These are phyloP conservation scores for Dictyostelium purpureum DNA, from an alignment of 78 protist genomes.

Conservation along the genomic window DNA sequence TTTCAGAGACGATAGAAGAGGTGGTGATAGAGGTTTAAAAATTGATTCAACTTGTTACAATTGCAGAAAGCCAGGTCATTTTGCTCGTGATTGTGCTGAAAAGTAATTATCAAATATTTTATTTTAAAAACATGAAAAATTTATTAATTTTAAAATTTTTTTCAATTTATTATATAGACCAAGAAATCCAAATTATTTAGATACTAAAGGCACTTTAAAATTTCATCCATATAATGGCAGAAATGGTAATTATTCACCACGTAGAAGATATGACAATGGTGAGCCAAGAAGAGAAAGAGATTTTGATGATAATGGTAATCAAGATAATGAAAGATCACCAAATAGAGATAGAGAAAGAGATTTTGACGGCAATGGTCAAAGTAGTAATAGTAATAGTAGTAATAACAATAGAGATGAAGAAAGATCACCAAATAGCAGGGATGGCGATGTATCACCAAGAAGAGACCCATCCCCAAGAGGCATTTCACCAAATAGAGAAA, in stretches of 20 bases:
- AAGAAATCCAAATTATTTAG: constrained; percentile 67
- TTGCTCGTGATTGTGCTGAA: constrained; percentile 67
- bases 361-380: too few species aligned
- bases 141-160: not conserved
- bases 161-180: not conserved
- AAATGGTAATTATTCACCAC: constrained; percentile 1
- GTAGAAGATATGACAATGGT: constrained; percentile 13
- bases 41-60: constrained; percentile 32
- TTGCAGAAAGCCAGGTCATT: constrained; percentile 56
- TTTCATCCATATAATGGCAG: constrained; percentile 58
- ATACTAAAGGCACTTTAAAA: constrained; percentile 50
- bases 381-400: too few species aligned
- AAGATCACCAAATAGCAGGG: not conserved
- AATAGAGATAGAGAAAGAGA: too few species aligned
- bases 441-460: not conserved
- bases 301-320: not conserved
- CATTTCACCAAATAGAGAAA: not conserved
- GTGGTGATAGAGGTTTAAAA: not conserved
- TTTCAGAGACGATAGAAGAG: not conserved
- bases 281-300: constrained; percentile 17
- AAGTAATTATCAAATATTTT: not conserved
- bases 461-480: constrained; percentile 38
- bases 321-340: not conserved
- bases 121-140: not conserved
- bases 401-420: not conserved